Evolutionary conservation across 2,329 filamentous ascomycete genomes (phyloP).

Genomic region (Botrytis elliptica): DNA sequence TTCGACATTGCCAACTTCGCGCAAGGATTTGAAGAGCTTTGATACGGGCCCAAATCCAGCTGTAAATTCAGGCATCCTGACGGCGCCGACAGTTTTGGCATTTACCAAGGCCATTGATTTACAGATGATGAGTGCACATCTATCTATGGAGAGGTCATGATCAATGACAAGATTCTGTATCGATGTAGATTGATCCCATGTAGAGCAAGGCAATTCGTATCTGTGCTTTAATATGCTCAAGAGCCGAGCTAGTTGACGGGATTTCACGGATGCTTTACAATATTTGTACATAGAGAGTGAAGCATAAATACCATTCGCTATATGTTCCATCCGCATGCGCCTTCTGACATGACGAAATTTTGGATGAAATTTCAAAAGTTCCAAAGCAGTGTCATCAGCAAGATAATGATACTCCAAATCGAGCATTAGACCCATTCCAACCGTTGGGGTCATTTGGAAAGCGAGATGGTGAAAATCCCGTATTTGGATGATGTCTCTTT

Average conservation of each 20-base stretch:
- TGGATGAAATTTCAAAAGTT: not conserved
- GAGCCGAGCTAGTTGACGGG: not conserved
- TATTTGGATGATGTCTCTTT: not conserved
- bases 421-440: not conserved
- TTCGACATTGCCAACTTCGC: not conserved
- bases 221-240: no score
- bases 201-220: not conserved
- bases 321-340: not conserved
- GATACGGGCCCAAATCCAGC: not conserved
- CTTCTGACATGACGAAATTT: no score
- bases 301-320: no score
- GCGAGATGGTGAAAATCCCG: not conserved
- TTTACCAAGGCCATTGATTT: rapidly evolving
- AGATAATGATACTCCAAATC: rapidly evolving
- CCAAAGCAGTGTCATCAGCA: rapidly evolving
- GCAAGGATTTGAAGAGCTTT: not conserved
- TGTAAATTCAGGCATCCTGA: not conserved
- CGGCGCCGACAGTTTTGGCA: no score
- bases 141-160: not conserved
- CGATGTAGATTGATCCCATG: not conserved
- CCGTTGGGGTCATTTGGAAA: not conserved
- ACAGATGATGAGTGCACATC: not conserved
- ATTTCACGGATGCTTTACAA: no score
- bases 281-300: no score
- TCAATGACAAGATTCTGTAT: not conserved